Conservation (phyloP, 164 flowering plant species). For the Macadamia integrifolia region DNA sequence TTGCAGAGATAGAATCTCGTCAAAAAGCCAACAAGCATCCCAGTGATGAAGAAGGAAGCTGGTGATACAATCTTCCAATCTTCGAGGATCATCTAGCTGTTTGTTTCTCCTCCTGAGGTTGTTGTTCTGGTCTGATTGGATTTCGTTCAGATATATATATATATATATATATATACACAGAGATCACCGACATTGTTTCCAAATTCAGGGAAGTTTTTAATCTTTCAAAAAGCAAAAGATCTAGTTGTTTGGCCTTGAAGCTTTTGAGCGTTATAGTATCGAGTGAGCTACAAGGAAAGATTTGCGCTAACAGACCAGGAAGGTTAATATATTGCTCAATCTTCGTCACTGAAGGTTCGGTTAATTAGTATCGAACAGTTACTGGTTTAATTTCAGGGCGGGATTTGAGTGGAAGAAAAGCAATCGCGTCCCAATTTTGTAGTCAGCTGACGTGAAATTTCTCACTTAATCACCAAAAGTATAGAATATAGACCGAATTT, state of each 20-base stretch:
- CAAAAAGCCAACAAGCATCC: too few relatives aligned
- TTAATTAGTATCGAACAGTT: too few relatives aligned
- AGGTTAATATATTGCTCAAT: neutral
- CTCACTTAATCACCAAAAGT: neutral
- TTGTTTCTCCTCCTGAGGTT: neutral
- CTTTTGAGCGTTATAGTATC: neutral
- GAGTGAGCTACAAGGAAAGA: neutral
- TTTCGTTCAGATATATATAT: neutral
- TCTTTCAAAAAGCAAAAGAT: neutral
- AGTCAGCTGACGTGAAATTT: too few relatives aligned
- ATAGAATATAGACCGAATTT: neutral
- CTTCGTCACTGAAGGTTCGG: neutral
- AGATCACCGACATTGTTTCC: neutral
- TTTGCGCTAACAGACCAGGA: neutral
- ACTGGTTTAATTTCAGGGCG: too few relatives aligned
- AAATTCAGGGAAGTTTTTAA: neutral
- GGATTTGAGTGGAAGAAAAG: too few relatives aligned
- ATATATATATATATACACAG: too few relatives aligned
- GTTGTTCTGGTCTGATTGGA: neutral
- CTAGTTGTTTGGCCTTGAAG: neutral
- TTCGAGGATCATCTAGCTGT: neutral
- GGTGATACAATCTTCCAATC: neutral
- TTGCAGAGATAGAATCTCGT: too few relatives aligned
- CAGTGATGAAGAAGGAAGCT: neutral
- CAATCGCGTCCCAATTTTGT: too few relatives aligned